These are phyloP conservation scores for Dillenia turbinata DNA, from an alignment of 164 flowering plant genomes.

Conservation along the genomic window DNA sequence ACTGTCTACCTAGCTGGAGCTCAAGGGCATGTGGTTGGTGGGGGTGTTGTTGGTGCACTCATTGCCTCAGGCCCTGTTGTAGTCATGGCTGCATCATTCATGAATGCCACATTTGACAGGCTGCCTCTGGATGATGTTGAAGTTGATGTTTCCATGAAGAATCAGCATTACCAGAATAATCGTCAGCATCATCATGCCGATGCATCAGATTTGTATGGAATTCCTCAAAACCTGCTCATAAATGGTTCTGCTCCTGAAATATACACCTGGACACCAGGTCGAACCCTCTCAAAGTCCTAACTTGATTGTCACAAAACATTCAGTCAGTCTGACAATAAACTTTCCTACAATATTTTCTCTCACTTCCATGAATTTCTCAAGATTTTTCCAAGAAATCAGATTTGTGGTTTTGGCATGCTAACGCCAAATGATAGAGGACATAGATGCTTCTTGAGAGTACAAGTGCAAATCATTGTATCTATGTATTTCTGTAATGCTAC, in stretches of 20 bases:
- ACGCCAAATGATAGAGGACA: too few species aligned
- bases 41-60: constrained; percentile 77
- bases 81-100: constrained; percentile 85
- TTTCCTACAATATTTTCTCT: too few species aligned
- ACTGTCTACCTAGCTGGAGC: constrained; percentile 72
- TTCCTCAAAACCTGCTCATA: constrained; percentile 53
- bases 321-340: too few species aligned
- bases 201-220: constrained; percentile 40
- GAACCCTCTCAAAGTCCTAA: constrained; percentile 34
- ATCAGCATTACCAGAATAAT: constrained; percentile 40
- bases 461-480: too few species aligned
- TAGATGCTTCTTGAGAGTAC: too few species aligned
- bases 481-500: too few species aligned
- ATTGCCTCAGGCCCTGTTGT: constrained; percentile 86
- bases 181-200: constrained; percentile 35
- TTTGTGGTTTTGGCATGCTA: too few species aligned
- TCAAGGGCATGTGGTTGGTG: constrained; percentile 88
- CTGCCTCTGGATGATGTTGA: constrained; percentile 66
- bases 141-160: constrained; percentile 23
- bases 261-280: constrained; percentile 17
- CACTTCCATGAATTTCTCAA: too few species aligned
- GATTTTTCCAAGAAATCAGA: too few species aligned
- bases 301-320: background rate
- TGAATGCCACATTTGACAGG: constrained; percentile 78
- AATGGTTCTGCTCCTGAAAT: constrained; percentile 40